phyloP scores from a whole-genome alignment of 2,329 filamentous ascomycete genomes.

The Truncatella angustata region DNA sequence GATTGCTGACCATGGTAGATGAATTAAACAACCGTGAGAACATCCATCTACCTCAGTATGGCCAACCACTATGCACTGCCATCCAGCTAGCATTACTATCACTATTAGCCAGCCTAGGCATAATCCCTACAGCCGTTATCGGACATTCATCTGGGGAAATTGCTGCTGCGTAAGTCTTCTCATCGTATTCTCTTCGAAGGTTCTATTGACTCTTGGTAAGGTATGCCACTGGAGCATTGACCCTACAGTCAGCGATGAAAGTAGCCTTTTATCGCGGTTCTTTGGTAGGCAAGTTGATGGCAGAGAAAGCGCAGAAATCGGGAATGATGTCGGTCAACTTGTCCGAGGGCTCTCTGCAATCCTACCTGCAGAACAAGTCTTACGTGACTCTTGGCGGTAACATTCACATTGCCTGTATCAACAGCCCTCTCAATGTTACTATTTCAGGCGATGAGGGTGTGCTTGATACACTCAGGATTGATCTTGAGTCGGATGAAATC shows the following conservation, averaged over 20 bases:
- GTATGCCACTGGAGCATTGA: conserved; percentile 12
- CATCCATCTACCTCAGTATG: conserved; percentile 14
- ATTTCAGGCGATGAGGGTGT: conserved; percentile 27
- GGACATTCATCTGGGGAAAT: conserved; percentile 40
- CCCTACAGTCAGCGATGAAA: conserved; percentile 14
- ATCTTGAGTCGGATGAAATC: too few relatives aligned
- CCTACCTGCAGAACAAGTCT: background rate
- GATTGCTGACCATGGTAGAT: too few relatives aligned
- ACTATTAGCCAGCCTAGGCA: conserved; percentile 25
- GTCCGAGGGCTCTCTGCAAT: background rate
- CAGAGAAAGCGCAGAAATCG: background rate
- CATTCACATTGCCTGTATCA: conserved; percentile 27
- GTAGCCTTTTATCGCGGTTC: conserved; percentile 15
- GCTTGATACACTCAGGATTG: conserved; percentile 16
- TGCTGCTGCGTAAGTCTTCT: too few relatives aligned
- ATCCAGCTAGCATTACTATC: conserved; percentile 42
- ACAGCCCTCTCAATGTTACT: conserved; percentile 29
- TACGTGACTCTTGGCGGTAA: too few relatives aligned
- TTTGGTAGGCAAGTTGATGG: conserved; percentile 7
- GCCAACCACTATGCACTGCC: conserved; percentile 41
- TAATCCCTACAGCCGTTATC: conserved; percentile 27
- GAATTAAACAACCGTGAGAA: too few relatives aligned
- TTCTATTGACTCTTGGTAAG: too few relatives aligned
- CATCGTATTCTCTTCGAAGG: too few relatives aligned
- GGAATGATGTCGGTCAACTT: conserved; percentile 28